Conservation (phyloP, 2,329 filamentous ascomycete species). For the Exophiala sp. region DNA sequence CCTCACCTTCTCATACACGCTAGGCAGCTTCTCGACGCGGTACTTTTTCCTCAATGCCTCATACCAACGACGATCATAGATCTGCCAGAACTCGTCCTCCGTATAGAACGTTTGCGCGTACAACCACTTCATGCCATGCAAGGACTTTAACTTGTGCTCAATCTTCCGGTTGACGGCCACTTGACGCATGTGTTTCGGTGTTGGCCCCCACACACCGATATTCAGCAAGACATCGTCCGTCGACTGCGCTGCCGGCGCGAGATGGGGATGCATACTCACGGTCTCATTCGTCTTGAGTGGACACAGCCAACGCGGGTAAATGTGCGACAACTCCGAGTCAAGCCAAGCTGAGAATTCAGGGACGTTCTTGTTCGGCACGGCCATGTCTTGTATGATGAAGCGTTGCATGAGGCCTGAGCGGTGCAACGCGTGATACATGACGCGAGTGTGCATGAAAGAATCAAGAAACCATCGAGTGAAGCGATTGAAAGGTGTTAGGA, state of each 20-base stretch:
- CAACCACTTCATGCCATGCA: conserved; percentile 80
- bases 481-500: conserved; percentile 57
- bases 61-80: conserved; percentile 40
- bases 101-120: conserved; percentile 83
- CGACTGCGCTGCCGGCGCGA: background rate
- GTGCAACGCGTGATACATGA: conserved; percentile 62
- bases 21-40: conserved; percentile 34
- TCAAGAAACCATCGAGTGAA: conserved; percentile 59
- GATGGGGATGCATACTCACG: conserved; percentile 20
- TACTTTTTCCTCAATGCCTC: conserved; percentile 39
- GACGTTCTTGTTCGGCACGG: conserved; percentile 52
- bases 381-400: conserved; percentile 63
- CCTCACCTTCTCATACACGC: conserved; percentile 38
- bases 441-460: conserved; percentile 58
- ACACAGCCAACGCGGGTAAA: conserved; percentile 60
- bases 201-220: conserved; percentile 75
- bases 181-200: conserved; percentile 52
- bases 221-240: conserved; percentile 44
- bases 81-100: conserved; percentile 49
- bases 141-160: conserved; percentile 64
- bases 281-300: conserved; percentile 37
- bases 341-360: conserved; percentile 54
- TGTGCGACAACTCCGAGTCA: conserved; percentile 37
- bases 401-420: conserved; percentile 53
- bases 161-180: conserved; percentile 71